Evolutionary conservation across 129 eudicot genomes (phyloP).

Genomic region (Arctium lappa): DNA sequence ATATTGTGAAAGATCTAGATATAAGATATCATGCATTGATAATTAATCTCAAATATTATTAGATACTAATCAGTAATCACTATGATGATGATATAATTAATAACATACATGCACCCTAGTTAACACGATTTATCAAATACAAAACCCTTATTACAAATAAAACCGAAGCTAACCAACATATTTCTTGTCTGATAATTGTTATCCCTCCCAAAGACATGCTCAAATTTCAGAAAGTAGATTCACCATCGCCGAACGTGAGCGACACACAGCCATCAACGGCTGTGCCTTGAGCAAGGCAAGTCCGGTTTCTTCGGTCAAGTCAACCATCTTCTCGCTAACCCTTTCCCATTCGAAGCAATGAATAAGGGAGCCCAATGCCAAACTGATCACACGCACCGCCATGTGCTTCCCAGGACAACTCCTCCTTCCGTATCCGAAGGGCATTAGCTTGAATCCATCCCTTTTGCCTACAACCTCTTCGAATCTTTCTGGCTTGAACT

Average conservation of each 20-base stretch:
- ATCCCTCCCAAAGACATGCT: neutral
- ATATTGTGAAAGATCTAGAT: too few relatives aligned
- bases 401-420: conserved; percentile 48
- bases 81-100: too few relatives aligned
- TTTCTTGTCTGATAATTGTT: neutral
- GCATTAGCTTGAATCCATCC: conserved; percentile 30
- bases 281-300: conserved; percentile 24
- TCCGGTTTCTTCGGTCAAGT: conserved; percentile 29
- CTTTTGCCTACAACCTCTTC: conserved; percentile 3
- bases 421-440: conserved; percentile 44
- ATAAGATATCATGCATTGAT: too few relatives aligned
- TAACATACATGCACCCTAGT: neutral
- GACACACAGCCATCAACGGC: conserved; percentile 29
- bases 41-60: too few relatives aligned
- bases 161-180: neutral
- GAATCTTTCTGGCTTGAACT: conserved; percentile 28
- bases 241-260: conserved; percentile 14
- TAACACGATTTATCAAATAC: neutral
- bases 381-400: conserved; percentile 26
- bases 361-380: conserved; percentile 37
- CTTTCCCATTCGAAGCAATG: conserved; percentile 44
- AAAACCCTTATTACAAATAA: too few relatives aligned
- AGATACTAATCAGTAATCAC: too few relatives aligned
- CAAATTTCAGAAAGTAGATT: conserved; percentile 18
- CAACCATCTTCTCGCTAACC: conserved; percentile 20